These are phyloP conservation scores for Alternaria sp. DNA, from an alignment of 2,329 filamentous ascomycete species.

Conservation along the genomic window DNA sequence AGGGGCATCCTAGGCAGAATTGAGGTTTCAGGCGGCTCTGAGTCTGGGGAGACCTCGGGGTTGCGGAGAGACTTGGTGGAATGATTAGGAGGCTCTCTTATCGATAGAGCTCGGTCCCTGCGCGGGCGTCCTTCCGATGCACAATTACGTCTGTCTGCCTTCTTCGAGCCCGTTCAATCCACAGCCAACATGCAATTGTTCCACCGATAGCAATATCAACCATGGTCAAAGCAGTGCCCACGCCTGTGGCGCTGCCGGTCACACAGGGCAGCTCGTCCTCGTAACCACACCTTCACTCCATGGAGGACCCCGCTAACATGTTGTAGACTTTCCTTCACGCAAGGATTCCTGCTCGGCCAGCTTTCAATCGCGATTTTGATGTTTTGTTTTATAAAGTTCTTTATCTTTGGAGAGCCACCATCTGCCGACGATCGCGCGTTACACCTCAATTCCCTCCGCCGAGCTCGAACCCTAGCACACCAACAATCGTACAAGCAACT, in stretches of 20 bases:
- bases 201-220: slow-evolving; percentile 15
- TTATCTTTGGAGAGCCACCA: slow-evolving; percentile 96
- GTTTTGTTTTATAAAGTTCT: slow-evolving; percentile 98
- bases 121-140: slow-evolving; percentile 14
- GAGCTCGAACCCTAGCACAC: slow-evolving; percentile 77
- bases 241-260: slow-evolving; percentile 25
- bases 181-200: slow-evolving; percentile 12
- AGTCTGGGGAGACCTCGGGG: slow-evolving; percentile 9
- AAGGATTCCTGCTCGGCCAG: slow-evolving; percentile 92
- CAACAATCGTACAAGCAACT: slow-evolving; percentile 41
- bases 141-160: slow-evolving; percentile 12
- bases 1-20: slow-evolving; percentile 21
- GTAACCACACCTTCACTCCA: slow-evolving; percentile 10
- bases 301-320: slow-evolving; percentile 31
- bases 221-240: slow-evolving; percentile 28
- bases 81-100: slow-evolving; percentile 17
- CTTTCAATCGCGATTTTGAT: slow-evolving; percentile 90
- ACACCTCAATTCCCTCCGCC: slow-evolving; percentile 76
- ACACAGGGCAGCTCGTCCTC: slow-evolving; percentile 28
- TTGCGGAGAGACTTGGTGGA: slow-evolving; percentile 5
- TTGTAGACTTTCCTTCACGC: slow-evolving; percentile 83
- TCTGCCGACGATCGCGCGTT: slow-evolving; percentile 82
- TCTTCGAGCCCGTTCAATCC: neutral
- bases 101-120: slow-evolving; percentile 7
- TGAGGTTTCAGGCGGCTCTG: neutral